Base-by-base conservation (phyloP, 192 early-diverging fungal species). In the Glomus cerebriforme region DNA sequence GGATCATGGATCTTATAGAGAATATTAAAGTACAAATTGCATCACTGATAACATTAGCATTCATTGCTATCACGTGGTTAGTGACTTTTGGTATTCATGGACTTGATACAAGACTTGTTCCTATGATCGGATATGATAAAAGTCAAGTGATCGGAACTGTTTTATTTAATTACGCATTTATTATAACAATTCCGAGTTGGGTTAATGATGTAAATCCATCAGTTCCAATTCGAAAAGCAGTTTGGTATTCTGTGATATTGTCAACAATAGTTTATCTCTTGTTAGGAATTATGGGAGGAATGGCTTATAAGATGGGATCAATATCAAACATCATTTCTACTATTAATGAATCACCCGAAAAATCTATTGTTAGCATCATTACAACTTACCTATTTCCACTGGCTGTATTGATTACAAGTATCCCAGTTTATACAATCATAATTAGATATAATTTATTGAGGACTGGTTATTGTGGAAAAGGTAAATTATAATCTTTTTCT, bases 341-440 rank as follows among this genome's bases (percentile, higher is more conserved):
- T 0, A 84, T 85, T 27, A 80, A 60, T n/a, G 59, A 73, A 5
- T 70, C 82, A 5, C 74, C 60, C 7, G 74, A 80, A 35, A 65
- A 62, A 35, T 81, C 78, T 10, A 71, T 82, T 4, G 76, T 82
- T 37, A 85, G 87, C 4, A 62, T 81, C 15, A 77, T 90, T 54
- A 85, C 87, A 17, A 81, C 81, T 24, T 85, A 89, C 65, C 45
- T 90, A 10, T 91, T 90, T 63, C 89, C 89, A 1, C 68, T 91
- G 26, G 85, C 83, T 7, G 88, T 84, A 0, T 83, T 89, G 26
- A 81, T 93, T 62, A 90, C 93, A 9, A 91, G 90, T 12, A 92
- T 94, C 75, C 92, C 93, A 0, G 90, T 93, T 26, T 87, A 86
- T 34, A 91, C 91, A 24, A 92, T 94, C 72, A 88, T 94, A 43